Evolutionary conservation across 148 eudicot species (phyloP).

Genomic region (Bassia scoparia): DNA sequence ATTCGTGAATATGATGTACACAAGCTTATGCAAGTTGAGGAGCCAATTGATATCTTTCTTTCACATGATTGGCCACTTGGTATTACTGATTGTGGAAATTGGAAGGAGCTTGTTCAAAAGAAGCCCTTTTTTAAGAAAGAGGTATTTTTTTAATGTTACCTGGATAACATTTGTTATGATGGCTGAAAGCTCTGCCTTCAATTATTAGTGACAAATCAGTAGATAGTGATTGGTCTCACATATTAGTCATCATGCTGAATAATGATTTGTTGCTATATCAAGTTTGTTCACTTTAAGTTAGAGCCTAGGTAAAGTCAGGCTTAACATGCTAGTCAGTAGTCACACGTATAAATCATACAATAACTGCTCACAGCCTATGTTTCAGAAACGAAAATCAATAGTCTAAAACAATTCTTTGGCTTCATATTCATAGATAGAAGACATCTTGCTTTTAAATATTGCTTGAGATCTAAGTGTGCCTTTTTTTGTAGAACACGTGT

Average conservation of each 20-base stretch:
- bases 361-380: neutral
- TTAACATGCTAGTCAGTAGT: neutral
- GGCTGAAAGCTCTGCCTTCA: neutral
- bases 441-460: too few relatives aligned
- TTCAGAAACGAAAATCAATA: neutral
- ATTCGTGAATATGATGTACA: slow-evolving; percentile 90
- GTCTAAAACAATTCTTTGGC: neutral
- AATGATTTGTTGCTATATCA: neutral
- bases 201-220: neutral
- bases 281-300: neutral
- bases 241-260: neutral
- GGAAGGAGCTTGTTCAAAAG: slow-evolving; percentile 50
- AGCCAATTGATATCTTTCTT: slow-evolving; percentile 85
- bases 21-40: slow-evolving; percentile 87
- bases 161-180: neutral
- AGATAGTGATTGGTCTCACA: neutral
- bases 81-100: slow-evolving; percentile 80
- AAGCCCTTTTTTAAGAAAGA: slow-evolving; percentile 71
- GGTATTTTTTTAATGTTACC: slow-evolving; percentile 35
- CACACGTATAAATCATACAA: too few relatives aligned
- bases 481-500: neutral
- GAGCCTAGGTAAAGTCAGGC: neutral
- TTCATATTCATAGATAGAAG: too few relatives aligned
- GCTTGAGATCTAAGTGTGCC: too few relatives aligned
- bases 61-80: slow-evolving; percentile 99